phyloP scores from a whole-genome alignment of 2,329 filamentous ascomycete species.

The Stachybotrys elegans region DNA sequence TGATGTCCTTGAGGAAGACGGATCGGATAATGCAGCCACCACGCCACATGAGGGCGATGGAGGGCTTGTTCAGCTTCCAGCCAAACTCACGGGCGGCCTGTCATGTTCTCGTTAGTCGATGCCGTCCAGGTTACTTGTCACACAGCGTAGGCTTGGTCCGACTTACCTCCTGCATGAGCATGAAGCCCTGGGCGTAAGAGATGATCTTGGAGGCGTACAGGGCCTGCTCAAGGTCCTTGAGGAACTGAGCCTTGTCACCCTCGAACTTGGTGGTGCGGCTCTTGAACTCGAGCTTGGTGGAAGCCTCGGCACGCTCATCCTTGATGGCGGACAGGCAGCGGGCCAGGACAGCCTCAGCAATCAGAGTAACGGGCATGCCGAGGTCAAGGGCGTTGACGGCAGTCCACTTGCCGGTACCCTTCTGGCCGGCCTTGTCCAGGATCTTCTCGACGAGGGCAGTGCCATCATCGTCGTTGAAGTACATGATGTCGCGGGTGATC shows the following conservation, averaged over 20 bases:
- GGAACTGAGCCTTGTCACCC: constrained; percentile 88
- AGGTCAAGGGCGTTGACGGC: constrained; percentile 98
- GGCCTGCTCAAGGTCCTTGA: constrained; percentile 96
- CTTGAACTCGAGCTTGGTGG: constrained; percentile 65
- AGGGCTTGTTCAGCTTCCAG: constrained; percentile 99
- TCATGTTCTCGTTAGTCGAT: background rate
- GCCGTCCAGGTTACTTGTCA: too few species aligned
- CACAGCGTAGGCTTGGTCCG: background rate
- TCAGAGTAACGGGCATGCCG: constrained; percentile 96
- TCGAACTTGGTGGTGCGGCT: constrained; percentile 76
- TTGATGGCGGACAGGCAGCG: constrained; percentile 94
- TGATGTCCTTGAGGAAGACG: constrained; percentile 99
- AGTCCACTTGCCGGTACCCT: constrained; percentile 99
- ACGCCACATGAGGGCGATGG: constrained; percentile 99
- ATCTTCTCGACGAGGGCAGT: constrained; percentile 96
- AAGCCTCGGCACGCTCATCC: constrained; percentile 81
- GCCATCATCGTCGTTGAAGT: constrained; percentile 94
- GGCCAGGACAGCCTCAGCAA: constrained; percentile 93
- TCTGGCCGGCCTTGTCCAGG: constrained; percentile 95
- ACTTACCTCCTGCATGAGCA: constrained; percentile 96
- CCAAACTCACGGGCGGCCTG: constrained; percentile 91
- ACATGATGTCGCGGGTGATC: constrained; percentile 97
- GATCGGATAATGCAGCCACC: constrained; percentile 99
- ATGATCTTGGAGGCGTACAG: constrained; percentile 99
- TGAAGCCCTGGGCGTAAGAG: constrained; percentile 99